phyloP scores from a whole-genome alignment of 768 basidiomycete genomes.

The Termitomyces sp. region DNA sequence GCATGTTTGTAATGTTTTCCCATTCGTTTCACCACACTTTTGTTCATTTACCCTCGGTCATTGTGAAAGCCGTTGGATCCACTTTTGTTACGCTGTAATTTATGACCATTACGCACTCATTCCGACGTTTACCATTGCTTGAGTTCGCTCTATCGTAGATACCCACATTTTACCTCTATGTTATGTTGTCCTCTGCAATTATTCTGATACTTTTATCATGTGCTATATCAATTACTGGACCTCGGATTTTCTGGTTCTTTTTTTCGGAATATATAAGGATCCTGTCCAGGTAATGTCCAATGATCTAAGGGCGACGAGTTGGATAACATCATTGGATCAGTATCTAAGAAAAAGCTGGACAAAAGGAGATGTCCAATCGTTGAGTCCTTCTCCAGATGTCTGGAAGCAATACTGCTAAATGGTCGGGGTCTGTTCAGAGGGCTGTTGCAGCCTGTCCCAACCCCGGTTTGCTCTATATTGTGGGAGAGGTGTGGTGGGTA shows the following conservation, averaged over 20 bases:
- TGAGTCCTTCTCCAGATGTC: no score
- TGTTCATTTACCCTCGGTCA: constrained; percentile 11
- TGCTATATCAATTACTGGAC: constrained; percentile 18
- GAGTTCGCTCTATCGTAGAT: constrained; percentile 33
- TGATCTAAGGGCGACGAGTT: background rate
- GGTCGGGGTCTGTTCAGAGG: no score
- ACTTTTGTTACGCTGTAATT: constrained; percentile 17
- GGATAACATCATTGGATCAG: background rate
- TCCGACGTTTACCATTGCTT: constrained; percentile 21
- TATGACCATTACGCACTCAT: constrained; percentile 19
- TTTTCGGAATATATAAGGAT: background rate
- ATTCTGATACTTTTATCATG: constrained; percentile 16
- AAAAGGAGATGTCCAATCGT: no score
- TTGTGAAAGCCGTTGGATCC: constrained; percentile 12
- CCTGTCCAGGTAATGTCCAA: background rate
- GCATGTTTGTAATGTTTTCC: constrained; percentile 62
- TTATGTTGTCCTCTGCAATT: constrained; percentile 22
- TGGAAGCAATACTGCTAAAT: no score
- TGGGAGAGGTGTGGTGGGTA: no score
- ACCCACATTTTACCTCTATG: constrained; percentile 33
- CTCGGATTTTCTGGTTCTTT: constrained; percentile 1
- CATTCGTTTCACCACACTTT: constrained; percentile 5
- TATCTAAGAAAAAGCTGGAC: no score
- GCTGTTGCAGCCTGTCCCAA: no score
- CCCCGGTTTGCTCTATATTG: no score